A percentile compares a stretch with the other conserved stretches of the same genome.
These are phyloP conservation scores for Naganishia cerealis DNA, from an alignment of 1,284 basidiomycete species.

Conservation along the genomic window DNA sequence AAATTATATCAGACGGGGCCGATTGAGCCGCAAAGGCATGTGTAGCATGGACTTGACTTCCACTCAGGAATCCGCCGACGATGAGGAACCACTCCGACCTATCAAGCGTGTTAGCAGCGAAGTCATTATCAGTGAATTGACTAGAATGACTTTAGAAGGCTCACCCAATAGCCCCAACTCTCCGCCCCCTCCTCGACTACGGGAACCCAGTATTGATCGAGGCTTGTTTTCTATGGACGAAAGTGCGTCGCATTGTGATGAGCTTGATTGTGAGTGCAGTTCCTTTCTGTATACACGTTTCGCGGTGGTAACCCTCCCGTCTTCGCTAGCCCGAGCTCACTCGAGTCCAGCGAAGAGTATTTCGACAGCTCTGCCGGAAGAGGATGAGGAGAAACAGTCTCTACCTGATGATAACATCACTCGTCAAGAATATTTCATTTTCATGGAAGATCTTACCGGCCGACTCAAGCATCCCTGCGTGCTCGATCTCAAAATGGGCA, in stretches of 20 bases:
- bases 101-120: constrained; percentile 66
- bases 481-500: constrained; percentile 98
- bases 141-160: constrained; percentile 29
- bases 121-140: constrained; percentile 42
- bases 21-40: constrained; percentile 8
- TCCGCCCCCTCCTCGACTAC: constrained; percentile 3
- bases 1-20: constrained; percentile 50
- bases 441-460: constrained; percentile 98
- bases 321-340: not conserved
- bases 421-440: constrained; percentile 93
- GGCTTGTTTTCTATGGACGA: constrained; percentile 57
- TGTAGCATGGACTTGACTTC: constrained; percentile 34
- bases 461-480: constrained; percentile 92
- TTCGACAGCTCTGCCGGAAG: constrained; percentile 4
- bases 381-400: constrained; percentile 3
- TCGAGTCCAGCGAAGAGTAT: constrained; percentile 16
- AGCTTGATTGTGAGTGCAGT: constrained; percentile 18
- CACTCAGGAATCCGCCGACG: constrained; percentile 42
- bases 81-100: constrained; percentile 28
- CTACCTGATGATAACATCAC: constrained; percentile 56
- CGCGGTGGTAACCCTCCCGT: too few relatives aligned
- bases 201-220: constrained; percentile 46
- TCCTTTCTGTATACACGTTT: not conserved
- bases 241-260: constrained; percentile 36
- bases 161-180: not conserved